Base-by-base conservation (phyloP, 179 eudicot species). In the Beta corolliflora region DNA sequence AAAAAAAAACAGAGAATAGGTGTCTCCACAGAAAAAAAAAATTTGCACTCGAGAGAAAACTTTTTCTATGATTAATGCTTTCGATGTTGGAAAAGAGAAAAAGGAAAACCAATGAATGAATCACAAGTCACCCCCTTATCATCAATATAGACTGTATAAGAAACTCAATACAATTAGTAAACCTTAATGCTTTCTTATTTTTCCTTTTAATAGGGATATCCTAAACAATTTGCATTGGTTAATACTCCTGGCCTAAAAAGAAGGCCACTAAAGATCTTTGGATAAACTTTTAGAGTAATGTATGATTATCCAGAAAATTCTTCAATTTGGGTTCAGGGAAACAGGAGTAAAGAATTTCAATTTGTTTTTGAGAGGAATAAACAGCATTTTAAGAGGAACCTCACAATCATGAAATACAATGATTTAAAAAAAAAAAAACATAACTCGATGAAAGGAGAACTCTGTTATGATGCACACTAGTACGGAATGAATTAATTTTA, bases 401-500 rank as follows among this genome's bases (percentile, higher is more conserved):
- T 29, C 31, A 23, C 15, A 64, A 23, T 25, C 70, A 5, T 64
- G 41, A 10, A 23, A 64, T 64, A 7, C 15, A 21, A 61, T n/a
- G 68, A 25, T 11, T 18, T 14, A 11, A 58, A 48, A 9, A 18
- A 58, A 36, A 36, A 36, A 36, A 36, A 36, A 36, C 3, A 1
- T 36, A 7, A 3, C 9, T 44, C 14, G 5, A 68, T 0, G 6
- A 44, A 46, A 16, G 53, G 73, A 70, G 54, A 25, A 31, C 7
- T 36, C 10, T 31, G 46, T 14, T 1, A 68, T 25, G 44, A 19
- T 18, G 29, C 25, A 72, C 10, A 23, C 44, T 50, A 10, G 31
- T 54, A 15, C 14, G 52, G 48, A 69, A 45, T 16, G 36, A 23
- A 29, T 25, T 64, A 74, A 44, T 77, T 78, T 61, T 78, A 82